These are phyloP conservation scores for Chaetomium sp. DNA, from an alignment of 2,329 filamentous ascomycete genomes.

Conservation along the genomic window DNA sequence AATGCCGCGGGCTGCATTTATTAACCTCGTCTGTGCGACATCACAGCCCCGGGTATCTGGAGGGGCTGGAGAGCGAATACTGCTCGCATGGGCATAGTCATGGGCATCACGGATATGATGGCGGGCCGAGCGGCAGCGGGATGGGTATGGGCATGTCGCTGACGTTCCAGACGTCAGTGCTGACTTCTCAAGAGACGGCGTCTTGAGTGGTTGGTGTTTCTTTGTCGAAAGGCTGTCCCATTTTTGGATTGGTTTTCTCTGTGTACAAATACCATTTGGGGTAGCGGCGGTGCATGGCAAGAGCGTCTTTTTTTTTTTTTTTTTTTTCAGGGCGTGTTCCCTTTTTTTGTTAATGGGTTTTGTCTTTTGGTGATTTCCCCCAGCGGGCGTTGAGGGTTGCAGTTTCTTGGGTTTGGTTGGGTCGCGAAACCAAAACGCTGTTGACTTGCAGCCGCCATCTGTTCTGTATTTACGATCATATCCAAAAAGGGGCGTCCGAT, in stretches of 20 bases:
- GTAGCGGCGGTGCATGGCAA: slow-evolving; percentile 8
- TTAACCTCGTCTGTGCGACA: slow-evolving; percentile 30
- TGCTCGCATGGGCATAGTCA: slow-evolving; percentile 18
- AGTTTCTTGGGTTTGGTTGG: neutral
- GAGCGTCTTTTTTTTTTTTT: slow-evolving; percentile 5
- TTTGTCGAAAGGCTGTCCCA: neutral
- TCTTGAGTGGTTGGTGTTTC: neutral
- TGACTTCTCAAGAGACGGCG: neutral
- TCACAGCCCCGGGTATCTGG: slow-evolving; percentile 18
- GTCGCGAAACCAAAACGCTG: slow-evolving; percentile 3
- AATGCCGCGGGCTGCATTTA: slow-evolving; percentile 33
- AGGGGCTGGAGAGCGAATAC: slow-evolving; percentile 14
- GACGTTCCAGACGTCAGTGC: slow-evolving; percentile 16
- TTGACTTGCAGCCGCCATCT: neutral
- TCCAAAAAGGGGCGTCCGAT: neutral
- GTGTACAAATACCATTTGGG: slow-evolving; percentile 14
- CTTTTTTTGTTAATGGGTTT: neutral
- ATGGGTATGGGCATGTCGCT: slow-evolving; percentile 5
- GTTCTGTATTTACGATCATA: neutral
- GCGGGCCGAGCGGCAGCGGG: neutral
- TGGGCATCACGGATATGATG: neutral
- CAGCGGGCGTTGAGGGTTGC: neutral
- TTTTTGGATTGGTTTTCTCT: neutral
- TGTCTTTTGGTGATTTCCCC: neutral
- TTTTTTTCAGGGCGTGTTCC: neutral